Base-by-base conservation (phyloP, 441 rosid genomes). In the Pelargonium fulgidum region DNA sequence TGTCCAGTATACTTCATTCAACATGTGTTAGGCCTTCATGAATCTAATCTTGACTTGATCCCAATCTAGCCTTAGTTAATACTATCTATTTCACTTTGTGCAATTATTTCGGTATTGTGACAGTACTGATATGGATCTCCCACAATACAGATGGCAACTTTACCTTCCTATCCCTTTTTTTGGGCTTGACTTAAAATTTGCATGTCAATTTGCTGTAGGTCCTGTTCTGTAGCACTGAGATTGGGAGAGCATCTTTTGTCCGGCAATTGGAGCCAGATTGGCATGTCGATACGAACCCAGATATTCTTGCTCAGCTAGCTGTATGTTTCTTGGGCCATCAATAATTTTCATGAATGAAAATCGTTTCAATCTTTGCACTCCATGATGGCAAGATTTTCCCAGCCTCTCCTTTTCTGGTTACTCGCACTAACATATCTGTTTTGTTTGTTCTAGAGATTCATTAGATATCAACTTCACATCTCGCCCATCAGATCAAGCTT, bases 241-340 rank as follows among this genome's bases (percentile, higher is more conserved):
- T 10, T 5, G 68, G 68, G 47, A 65, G 68, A 65, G 36, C 68
- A 17, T 65, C 68, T 44, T 65, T 65, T 65, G 68, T 39, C 19
- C 48, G 68, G 12, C 68, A 65, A 65, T 19, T 65, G 48, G 68
- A 65, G 48, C 68, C 68, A 13, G 68, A 65, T 65, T 65, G 68
- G 68, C 68, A 65, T 39, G 12, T 65, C 7, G 68, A 65, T 19
- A 65, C 68, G n/a, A 65, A 39, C 39, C 48, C 68, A 33, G 68
- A 29, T 39, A 65, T 65, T 39, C 48, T 36, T 65, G 17, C 19
- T 39, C 50, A 13, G 12, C 50, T 14, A 56, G 22, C 24, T 14
- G 62, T 56, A 56, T 19, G 62, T 45, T 45, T 19, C 62, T 9
- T 6, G 16, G 24, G 14, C 62, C 62, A 7, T 14, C 12, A 4